Evolutionary conservation across 2,329 filamentous ascomycete genomes (phyloP).

Genomic region (Botrytis byssoidea): DNA sequence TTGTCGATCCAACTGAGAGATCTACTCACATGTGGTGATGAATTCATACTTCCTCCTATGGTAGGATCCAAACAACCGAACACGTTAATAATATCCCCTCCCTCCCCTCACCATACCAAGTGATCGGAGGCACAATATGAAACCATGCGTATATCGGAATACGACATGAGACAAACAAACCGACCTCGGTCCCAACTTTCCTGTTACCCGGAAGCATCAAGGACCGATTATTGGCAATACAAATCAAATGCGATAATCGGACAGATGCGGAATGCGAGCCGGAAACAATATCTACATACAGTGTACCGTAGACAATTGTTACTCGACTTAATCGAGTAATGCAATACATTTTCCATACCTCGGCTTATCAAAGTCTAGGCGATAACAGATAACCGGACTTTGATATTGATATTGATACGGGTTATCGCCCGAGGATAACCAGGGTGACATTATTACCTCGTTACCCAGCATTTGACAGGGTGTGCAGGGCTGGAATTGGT

Average conservation of each 20-base stretch:
- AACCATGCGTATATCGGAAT: neutral
- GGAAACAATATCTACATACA: neutral
- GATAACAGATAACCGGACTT: conserved; percentile 17
- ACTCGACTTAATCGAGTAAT: conserved; percentile 1
- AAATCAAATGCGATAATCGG: neutral
- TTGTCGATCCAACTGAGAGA: neutral
- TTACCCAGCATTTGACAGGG: neutral
- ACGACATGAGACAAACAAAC: neutral
- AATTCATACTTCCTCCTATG: neutral
- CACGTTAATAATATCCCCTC: neutral
- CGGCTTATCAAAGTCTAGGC: conserved; percentile 15
- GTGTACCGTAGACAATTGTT: neutral
- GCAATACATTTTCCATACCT: neutral
- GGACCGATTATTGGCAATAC: neutral
- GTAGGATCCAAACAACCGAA: neutral
- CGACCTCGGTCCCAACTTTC: conserved; percentile 1
- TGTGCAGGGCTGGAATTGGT: neutral
- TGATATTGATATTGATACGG: no score
- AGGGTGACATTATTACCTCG: neutral
- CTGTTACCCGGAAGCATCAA: neutral
- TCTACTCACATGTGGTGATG: neutral
- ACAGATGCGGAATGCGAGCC: neutral
- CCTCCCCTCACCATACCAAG: neutral
- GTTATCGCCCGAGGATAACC: conserved; percentile 7
- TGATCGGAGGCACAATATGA: neutral